Percentiles rank a stretch among this genome's conserved stretches.
phyloP scores from a whole-genome alignment of 768 basidiomycete species.

The Tricholoma matsutake region DNA sequence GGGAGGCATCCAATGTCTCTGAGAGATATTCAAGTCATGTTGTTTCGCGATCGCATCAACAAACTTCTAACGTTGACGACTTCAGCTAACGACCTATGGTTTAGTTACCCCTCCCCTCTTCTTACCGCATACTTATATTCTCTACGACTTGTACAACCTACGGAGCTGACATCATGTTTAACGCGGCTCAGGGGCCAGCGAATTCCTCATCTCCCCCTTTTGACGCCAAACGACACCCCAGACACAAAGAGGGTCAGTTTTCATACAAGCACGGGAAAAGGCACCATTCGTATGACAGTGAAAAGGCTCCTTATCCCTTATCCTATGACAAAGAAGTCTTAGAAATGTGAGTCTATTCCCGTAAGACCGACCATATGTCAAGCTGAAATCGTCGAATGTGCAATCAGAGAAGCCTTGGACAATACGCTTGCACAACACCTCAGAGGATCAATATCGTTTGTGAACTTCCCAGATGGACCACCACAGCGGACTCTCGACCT shows the following conservation, averaged over 20 bases:
- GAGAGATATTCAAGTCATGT: too few species aligned
- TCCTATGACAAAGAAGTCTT: conserved; percentile 66
- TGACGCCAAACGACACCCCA: conserved; percentile 35
- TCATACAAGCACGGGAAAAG: conserved; percentile 56
- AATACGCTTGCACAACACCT: conserved; percentile 47
- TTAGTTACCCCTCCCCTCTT: conserved; percentile 5
- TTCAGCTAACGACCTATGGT: conserved; percentile 1
- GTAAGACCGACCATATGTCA: neutral
- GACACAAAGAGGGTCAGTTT: conserved; percentile 57
- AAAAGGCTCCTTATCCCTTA: conserved; percentile 79
- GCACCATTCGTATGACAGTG: conserved; percentile 65
- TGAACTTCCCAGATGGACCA: conserved; percentile 47
- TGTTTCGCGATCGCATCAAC: too few species aligned
- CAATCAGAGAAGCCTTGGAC: conserved; percentile 51
- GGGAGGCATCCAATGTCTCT: conserved; percentile 36
- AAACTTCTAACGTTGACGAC: neutral
- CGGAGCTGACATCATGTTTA: neutral
- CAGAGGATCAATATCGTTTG: conserved; percentile 55
- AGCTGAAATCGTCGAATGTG: neutral
- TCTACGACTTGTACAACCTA: neutral
- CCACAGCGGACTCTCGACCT: conserved; percentile 62
- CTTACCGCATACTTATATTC: neutral
- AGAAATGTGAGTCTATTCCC: conserved; percentile 47
- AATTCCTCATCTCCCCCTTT: conserved; percentile 22
- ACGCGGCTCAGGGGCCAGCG: neutral